Base-by-base conservation (phyloP, 2,329 filamentous ascomycete genomes). In the Fusarium torreyae region DNA sequence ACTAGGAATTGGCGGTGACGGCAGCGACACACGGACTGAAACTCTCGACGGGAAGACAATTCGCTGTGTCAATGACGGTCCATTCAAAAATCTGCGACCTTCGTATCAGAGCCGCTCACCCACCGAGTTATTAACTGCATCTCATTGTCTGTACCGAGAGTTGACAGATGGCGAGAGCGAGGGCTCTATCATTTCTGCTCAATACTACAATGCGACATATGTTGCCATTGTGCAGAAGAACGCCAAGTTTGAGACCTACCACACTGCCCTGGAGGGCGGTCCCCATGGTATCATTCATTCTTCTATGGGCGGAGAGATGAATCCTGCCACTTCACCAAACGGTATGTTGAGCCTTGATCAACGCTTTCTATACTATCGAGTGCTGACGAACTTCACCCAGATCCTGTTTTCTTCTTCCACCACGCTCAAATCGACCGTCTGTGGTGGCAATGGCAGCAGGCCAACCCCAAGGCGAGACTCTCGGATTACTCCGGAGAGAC, bases 401-500 rank as follows among this genome's bases (percentile, higher is more conserved):
- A 64, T 6, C 59, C 61, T 33, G 51, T 64, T 1, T 64, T 64
- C 39, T 64, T 64, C 39, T 3, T 64, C 10, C 61, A 64, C 6
- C 59, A 64, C 1, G 52, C 59, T 2, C 44, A 46, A 9, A 45
- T 64, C 3, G 61, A 64, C 20, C 52, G 52, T 5, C 44, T 64
- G 5, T 64, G 61, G 61, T 36, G 34, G 38, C 1, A 40, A 14
- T 64, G 61, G 61, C 59, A 64, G n/a, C 42, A 58, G 17, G 10
- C 10, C 11, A 22, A 40, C 11, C 39, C 18, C 18, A 11, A 22
- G 18, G 14, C 10, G 4, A 40, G 39, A 40, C 39, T 40, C 6
- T 13, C 10, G 9, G 39, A 40, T 22, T 40, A 40, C 18, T 20
- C 39, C 7, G 39, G 18, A 40, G 18, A 20, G 18, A 22, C 39